A percentile compares a stretch with the other conserved stretches of the same genome.
phyloP scores from a whole-genome alignment of 164 flowering plant species.

The Paratinospora sagittata region DNA sequence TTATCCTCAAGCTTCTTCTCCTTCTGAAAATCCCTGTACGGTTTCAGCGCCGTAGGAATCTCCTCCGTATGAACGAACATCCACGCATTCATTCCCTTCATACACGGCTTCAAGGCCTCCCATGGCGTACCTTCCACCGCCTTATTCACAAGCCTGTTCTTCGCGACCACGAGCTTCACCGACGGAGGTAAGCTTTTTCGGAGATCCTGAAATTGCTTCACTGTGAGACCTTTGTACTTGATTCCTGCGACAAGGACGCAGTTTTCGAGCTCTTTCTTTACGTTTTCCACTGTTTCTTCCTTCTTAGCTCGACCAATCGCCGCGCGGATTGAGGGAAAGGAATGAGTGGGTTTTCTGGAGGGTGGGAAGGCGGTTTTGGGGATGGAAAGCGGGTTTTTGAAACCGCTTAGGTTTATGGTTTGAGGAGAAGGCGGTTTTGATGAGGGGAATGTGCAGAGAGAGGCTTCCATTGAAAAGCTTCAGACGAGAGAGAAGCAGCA shows the following conservation, averaged over 20 bases:
- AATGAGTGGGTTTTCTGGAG: too few species aligned
- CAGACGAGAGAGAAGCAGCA: neutral
- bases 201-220: constrained; percentile 75
- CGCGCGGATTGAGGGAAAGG: constrained; percentile 37
- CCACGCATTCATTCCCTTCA: constrained; percentile 95
- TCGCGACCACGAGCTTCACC: constrained; percentile 64
- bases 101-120: constrained; percentile 81
- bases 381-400: constrained; percentile 7
- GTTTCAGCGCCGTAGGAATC: constrained; percentile 74
- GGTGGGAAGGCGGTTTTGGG: constrained; percentile 6
- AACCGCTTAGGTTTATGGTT: too few species aligned
- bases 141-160: constrained; percentile 72
- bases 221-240: constrained; percentile 80
- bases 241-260: constrained; percentile 84
- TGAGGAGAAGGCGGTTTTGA: constrained; percentile 25
- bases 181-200: constrained; percentile 57
- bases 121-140: constrained; percentile 88
- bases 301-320: constrained; percentile 81
- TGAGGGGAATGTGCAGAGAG: constrained; percentile 41
- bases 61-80: constrained; percentile 86
- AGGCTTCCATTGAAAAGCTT: constrained; percentile 44
- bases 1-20: constrained; percentile 76
- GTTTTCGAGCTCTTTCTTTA: constrained; percentile 60
- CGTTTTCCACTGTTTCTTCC: constrained; percentile 73
- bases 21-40: constrained; percentile 73